These are phyloP conservation scores for Lotus japonicus DNA, from an alignment of 306 rosid genomes.

Conservation along the genomic window DNA sequence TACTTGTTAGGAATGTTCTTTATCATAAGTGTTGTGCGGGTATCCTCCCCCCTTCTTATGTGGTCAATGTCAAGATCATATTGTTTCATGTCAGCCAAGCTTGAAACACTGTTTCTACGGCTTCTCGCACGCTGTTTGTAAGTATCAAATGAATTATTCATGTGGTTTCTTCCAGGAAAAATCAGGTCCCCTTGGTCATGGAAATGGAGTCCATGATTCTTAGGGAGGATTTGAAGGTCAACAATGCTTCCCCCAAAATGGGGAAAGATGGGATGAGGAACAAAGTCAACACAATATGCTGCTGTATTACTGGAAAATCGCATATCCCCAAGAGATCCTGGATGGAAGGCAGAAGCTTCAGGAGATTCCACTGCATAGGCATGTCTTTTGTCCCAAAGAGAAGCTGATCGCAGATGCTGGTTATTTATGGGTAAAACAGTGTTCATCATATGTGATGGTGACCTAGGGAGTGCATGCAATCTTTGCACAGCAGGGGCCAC, in stretches of 20 bases:
- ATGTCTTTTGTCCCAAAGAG: constrained; percentile 48
- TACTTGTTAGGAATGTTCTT: constrained; percentile 85
- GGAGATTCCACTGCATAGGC: constrained; percentile 45
- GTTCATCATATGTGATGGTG: constrained; percentile 43
- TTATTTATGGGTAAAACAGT: constrained; percentile 29
- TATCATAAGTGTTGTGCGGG: constrained; percentile 67
- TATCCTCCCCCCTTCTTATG: constrained; percentile 47
- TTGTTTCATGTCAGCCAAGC: constrained; percentile 45
- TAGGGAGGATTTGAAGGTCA: constrained; percentile 33
- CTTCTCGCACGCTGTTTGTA: constrained; percentile 47
- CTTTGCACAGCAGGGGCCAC: constrained; percentile 30
- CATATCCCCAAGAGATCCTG: constrained; percentile 40
- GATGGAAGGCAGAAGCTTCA: constrained; percentile 35
- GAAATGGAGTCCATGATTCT: constrained; percentile 26
- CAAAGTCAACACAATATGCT: constrained; percentile 35
- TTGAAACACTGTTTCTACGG: constrained; percentile 43
- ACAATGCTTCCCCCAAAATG: constrained; percentile 42
- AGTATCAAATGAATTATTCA: constrained; percentile 40
- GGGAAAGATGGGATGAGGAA: constrained; percentile 38
- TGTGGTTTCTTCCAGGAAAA: constrained; percentile 44
- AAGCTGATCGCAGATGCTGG: constrained; percentile 47
- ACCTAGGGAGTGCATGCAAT: constrained; percentile 38
- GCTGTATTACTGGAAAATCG: constrained; percentile 29
- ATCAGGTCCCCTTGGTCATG: constrained; percentile 16
- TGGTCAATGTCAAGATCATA: constrained; percentile 56